phyloP scores from a whole-genome alignment of 176 grass and related monocot genomes.

The Carex kokanica region DNA sequence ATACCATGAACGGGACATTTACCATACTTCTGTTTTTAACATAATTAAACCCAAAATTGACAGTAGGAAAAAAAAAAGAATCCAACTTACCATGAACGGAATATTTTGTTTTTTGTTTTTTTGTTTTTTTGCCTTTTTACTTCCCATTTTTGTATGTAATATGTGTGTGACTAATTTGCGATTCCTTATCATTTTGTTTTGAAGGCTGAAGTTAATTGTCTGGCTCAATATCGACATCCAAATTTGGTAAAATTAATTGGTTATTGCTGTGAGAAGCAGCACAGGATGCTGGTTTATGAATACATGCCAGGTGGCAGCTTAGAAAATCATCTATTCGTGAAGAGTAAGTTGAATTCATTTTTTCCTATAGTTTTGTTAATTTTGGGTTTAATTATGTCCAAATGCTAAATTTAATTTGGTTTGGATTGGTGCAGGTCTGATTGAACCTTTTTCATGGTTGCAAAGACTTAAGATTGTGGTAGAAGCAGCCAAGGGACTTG shows the following conservation, averaged over 20 bases:
- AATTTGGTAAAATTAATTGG: constrained; percentile 82
- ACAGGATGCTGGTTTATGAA: constrained; percentile 97
- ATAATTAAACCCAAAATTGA: too few relatives aligned
- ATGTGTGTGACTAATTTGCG: not conserved
- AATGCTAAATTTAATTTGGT: not conserved
- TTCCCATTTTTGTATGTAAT: not conserved
- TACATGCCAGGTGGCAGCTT: constrained; percentile 75
- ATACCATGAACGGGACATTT: not conserved
- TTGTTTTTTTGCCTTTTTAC: not conserved
- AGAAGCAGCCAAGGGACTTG: constrained; percentile 76
- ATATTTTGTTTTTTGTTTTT: not conserved
- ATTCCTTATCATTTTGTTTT: not conserved
- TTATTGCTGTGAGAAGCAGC: constrained; percentile 78
- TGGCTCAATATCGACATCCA: constrained; percentile 73
- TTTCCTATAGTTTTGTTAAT: not conserved
- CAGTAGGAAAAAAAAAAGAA: too few relatives aligned
- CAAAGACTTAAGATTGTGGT: constrained; percentile 89
- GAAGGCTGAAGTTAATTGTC: constrained; percentile 81
- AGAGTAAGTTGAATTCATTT: constrained; percentile 38
- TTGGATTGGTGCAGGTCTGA: constrained; percentile 35
- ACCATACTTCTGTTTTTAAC: too few relatives aligned
- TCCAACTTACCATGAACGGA: too few relatives aligned
- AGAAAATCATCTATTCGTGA: constrained; percentile 75
- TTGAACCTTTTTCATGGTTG: constrained; percentile 63
- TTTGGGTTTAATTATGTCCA: not conserved